Conservation (phyloP, 768 basidiomycete species). For the Lactifluus pinguis region DNA sequence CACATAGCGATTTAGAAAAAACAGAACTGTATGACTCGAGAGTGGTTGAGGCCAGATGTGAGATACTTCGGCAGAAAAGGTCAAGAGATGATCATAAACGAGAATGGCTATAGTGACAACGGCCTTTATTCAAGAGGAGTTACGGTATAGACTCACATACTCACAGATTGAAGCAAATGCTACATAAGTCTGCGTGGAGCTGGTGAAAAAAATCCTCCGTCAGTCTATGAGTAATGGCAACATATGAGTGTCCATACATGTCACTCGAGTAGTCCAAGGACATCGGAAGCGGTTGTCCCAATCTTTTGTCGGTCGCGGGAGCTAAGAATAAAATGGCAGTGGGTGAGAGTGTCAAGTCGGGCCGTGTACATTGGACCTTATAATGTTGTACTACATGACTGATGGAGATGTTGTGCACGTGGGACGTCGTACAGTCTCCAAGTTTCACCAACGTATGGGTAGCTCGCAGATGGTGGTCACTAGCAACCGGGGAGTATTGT, state of each 20-base stretch:
- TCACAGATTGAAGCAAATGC: not conserved
- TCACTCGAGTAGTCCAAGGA: not conserved
- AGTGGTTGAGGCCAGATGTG: constrained; percentile 39
- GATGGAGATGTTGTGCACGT: too few species aligned
- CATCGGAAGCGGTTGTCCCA: not conserved
- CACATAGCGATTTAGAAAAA: constrained; percentile 43
- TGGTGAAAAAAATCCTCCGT: not conserved
- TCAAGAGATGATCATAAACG: constrained; percentile 27
- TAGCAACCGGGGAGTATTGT: not conserved
- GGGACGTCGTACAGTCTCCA: too few species aligned
- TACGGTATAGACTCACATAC: not conserved
- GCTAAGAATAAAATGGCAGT: not conserved
- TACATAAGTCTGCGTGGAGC: not conserved
- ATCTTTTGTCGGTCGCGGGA: not conserved
- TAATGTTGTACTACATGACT: not conserved
- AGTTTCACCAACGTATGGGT: too few species aligned
- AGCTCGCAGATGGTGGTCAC: too few species aligned
- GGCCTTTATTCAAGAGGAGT: not conserved
- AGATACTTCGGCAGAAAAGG: constrained; percentile 31
- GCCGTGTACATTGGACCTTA: not conserved
- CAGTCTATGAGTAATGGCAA: not conserved
- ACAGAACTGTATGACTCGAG: constrained; percentile 33
- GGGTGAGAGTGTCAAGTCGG: not conserved
- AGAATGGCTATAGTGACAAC: constrained; percentile 20
- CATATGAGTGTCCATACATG: not conserved